phyloP scores from a whole-genome alignment of 208 protist genomes.

The Trypanosoma brucei region DNA sequence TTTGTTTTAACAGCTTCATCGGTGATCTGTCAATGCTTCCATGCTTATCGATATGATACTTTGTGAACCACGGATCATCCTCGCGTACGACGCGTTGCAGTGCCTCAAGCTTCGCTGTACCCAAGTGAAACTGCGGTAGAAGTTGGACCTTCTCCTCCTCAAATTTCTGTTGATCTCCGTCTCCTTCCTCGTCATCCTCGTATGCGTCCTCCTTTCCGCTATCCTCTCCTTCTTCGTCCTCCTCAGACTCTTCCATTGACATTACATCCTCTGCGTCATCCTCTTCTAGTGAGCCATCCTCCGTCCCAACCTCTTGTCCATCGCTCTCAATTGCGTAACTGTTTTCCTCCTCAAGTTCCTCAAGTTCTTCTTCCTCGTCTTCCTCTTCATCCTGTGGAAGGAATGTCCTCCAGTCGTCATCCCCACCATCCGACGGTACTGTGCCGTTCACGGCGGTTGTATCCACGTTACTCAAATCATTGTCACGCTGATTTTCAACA shows the following conservation, averaged over 20 bases:
- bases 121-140: conserved; percentile 19
- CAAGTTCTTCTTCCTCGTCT: not conserved
- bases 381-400: conserved; percentile 11
- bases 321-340: conserved; percentile 5
- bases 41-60: conserved; percentile 62
- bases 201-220: conserved; percentile 22
- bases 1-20: conserved; percentile 32
- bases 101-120: conserved; percentile 32
- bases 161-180: conserved; percentile 22
- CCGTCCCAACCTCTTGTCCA: conserved; percentile 10
- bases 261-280: conserved; percentile 5
- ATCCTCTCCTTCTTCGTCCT: conserved; percentile 23
- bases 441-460: conserved; percentile 2
- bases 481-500: conserved; percentile 1
- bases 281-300: conserved; percentile 34
- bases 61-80: conserved; percentile 50
- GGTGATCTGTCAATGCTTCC: conserved; percentile 43
- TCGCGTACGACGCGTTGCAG: conserved; percentile 28
- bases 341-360: conserved; percentile 4
- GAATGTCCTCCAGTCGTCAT: conserved; percentile 29
- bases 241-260: conserved; percentile 30
- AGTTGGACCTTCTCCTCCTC: conserved; percentile 20
- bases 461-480: conserved; percentile 2
- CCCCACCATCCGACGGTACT: conserved; percentile 22
- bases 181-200: conserved; percentile 30